phyloP scores from a whole-genome alignment of 345 rosid genomes.

The Salix caprea region DNA sequence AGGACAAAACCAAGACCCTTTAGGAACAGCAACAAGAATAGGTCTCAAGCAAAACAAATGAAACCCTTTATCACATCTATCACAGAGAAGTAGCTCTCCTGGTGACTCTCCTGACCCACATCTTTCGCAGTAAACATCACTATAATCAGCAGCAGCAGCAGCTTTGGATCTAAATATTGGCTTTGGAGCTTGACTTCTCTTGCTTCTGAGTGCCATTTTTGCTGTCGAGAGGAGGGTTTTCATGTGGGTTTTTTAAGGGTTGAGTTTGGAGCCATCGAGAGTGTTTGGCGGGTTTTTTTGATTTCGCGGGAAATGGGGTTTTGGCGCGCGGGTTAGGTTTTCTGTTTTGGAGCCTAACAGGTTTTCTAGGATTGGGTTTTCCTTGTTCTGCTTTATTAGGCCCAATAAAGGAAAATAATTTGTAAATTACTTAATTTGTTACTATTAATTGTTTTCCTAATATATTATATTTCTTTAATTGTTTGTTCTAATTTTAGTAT shows the following conservation, averaged over 20 bases:
- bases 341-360: not conserved
- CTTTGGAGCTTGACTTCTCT: constrained; percentile 17
- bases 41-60: constrained; percentile 30
- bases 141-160: not conserved
- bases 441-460: no score
- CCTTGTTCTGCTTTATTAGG: not conserved
- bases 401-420: not conserved
- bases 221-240: not conserved
- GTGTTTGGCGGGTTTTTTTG: not conserved
- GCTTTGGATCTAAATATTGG: not conserved
- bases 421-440: no score
- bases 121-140: constrained; percentile 14
- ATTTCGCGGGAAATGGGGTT: not conserved
- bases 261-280: not conserved
- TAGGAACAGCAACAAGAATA: constrained; percentile 22
- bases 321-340: not conserved
- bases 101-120: constrained; percentile 20
- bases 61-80: constrained; percentile 21
- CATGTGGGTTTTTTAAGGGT: not conserved
- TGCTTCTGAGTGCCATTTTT: constrained; percentile 17
- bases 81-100: constrained; percentile 27
- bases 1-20: constrained; percentile 31
- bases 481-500: no score
- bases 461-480: no score
- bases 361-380: not conserved